Conservation (phyloP, 2,329 filamentous ascomycete genomes). For the Botrytis cinerea region DNA sequence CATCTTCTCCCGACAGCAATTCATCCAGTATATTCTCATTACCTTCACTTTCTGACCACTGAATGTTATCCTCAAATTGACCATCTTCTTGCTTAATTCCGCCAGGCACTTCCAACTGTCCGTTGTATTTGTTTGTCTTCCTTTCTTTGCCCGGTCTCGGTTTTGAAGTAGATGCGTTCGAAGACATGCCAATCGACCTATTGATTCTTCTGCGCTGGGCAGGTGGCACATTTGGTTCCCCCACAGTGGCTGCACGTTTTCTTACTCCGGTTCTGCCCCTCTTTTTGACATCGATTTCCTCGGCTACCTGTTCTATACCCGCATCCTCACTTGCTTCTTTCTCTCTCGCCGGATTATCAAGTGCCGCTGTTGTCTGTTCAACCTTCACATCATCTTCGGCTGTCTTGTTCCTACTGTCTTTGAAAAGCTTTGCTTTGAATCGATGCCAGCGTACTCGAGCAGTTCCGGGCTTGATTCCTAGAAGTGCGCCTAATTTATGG, state of each 20-base stretch:
- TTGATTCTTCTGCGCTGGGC: neutral
- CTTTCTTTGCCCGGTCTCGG: neutral
- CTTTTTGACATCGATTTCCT: neutral
- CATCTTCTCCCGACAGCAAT: neutral
- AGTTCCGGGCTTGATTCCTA: neutral
- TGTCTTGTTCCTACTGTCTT: neutral
- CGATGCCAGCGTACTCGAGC: neutral
- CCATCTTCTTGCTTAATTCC: neutral
- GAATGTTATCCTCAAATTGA: neutral
- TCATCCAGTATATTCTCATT: neutral
- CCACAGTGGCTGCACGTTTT: neutral
- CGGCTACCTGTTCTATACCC: neutral
- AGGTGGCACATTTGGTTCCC: neutral
- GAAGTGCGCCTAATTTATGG: neutral
- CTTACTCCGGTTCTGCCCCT: neutral
- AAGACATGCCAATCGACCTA: neutral
- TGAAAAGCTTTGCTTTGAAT: neutral
- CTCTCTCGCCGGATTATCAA: neutral
- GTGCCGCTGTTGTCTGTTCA: neutral
- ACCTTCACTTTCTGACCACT: neutral
- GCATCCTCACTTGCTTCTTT: neutral
- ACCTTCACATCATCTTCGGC: neutral
- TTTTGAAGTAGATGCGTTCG: slow-evolving; percentile 8
- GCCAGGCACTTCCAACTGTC: neutral
- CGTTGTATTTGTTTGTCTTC: neutral